Evolutionary conservation across 2,329 filamentous ascomycete species (phyloP), one percentile per base, ranked within the genome.

Genomic region (Alternaria gaisen): DNA sequence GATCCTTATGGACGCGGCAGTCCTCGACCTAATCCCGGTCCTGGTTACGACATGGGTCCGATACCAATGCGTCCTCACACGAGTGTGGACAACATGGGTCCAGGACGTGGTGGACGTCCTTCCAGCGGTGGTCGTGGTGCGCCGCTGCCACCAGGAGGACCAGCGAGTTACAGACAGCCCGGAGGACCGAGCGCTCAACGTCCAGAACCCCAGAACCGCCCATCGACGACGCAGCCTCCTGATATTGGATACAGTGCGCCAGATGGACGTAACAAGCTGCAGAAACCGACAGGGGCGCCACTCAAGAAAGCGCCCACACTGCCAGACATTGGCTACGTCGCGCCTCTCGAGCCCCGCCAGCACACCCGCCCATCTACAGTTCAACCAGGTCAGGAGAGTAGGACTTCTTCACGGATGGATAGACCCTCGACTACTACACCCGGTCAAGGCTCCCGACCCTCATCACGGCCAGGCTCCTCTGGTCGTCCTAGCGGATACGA

Each of bases 251-350:
- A 77, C 68, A 71, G 69, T 38, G 80, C 81, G 4, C 69, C 80
- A 52, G 80, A 86, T 38, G 80, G 80, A 34, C 79, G 79, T 43
- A 77, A 77, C 57, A 80, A 79, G 56, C 72, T 81, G 16, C 82
- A 83, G 58, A 80, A 81, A 60, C 75, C 71, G 14, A 68, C 71
- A 43, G 60, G 61, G 14, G 56, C 66, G 47, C 69, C 67, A 4
- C 65, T 74, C 24, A 73, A 73, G 65, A 78, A 77, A 62, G 64
- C 72, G 38, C 68, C 72, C 20, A 74, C 73, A 14, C 43, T 78
- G 26, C 73, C 74, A 12, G 77, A 79, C 50, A 77, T 79, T 60
- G 78, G 77, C 6, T 79, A 76, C 54, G 63, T 77, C 18, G 76
- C 77, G 38, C 77, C 77, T 16, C 64, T 80, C 3, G 76, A 78